These are phyloP conservation scores for Penicillium freii DNA, from an alignment of 2,329 filamentous ascomycete genomes.

Conservation along the genomic window DNA sequence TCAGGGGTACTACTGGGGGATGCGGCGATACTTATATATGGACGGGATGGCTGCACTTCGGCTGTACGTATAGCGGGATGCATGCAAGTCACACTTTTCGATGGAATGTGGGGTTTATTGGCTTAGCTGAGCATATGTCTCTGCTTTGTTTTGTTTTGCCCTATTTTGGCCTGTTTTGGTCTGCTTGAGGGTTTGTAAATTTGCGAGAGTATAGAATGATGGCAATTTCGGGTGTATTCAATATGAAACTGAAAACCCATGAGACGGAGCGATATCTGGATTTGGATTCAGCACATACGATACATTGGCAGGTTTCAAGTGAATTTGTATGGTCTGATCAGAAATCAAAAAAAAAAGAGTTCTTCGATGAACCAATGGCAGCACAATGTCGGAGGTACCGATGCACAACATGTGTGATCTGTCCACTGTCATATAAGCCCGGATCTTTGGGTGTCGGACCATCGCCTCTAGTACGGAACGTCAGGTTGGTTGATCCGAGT, in stretches of 20 bases:
- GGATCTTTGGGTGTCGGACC: neutral
- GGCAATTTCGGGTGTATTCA: neutral
- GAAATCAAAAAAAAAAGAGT: neutral
- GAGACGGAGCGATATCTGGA: neutral
- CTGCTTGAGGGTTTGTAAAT: too few species aligned
- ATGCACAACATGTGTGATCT: conserved; percentile 20
- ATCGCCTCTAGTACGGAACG: neutral
- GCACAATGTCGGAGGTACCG: neutral
- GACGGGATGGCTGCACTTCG: conserved; percentile 7
- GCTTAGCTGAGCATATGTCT: conserved; percentile 5
- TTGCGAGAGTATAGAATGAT: too few species aligned
- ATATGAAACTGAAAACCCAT: neutral
- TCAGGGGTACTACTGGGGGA: conserved; percentile 18
- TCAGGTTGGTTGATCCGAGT: neutral
- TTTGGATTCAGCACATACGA: neutral
- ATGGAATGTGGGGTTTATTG: conserved; percentile 26
- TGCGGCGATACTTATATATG: conserved; percentile 20
- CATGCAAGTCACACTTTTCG: conserved; percentile 25
- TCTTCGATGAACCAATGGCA: conserved; percentile 12
- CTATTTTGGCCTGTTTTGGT: neutral
- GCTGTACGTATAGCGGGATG: conserved; percentile 18
- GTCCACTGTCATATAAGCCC: conserved; percentile 17
- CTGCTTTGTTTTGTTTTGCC: neutral
- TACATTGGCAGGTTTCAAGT: neutral
- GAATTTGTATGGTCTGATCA: conserved; percentile 11